Evolutionary conservation across 345 rosid species (phyloP).

Genomic region (Ceriops tagal): DNA sequence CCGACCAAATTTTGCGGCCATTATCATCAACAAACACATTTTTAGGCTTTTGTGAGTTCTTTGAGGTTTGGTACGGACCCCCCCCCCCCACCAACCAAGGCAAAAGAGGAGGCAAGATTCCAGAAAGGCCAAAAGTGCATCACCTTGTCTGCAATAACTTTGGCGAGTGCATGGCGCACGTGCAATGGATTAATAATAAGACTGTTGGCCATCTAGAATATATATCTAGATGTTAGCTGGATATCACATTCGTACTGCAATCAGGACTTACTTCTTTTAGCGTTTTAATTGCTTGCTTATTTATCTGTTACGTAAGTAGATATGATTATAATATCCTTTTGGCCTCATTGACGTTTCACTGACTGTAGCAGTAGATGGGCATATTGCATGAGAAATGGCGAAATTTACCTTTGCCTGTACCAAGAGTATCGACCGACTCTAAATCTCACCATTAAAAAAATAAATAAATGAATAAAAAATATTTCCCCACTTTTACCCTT

Average conservation of each 20-base stretch:
- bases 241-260: constrained; percentile 28
- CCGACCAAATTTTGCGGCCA: constrained; percentile 31
- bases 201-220: constrained; percentile 23
- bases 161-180: constrained; percentile 32
- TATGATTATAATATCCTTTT: too few species aligned
- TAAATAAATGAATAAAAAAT: too few species aligned
- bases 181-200: constrained; percentile 24
- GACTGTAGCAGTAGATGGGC: too few species aligned
- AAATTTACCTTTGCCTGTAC: too few species aligned
- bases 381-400: too few species aligned
- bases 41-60: constrained; percentile 20
- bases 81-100: not conserved
- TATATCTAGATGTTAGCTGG: constrained; percentile 25
- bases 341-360: too few species aligned
- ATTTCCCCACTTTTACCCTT: too few species aligned
- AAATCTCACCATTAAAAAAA: too few species aligned
- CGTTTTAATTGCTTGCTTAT: not conserved
- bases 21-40: constrained; percentile 7
- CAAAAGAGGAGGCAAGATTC: constrained; percentile 12
- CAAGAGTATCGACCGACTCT: too few species aligned
- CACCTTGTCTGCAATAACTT: not conserved
- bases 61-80: not conserved
- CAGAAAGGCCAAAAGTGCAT: not conserved
- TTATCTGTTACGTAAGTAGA: too few species aligned
- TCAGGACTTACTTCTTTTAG: constrained; percentile 5